Evolutionary conservation across 371 early-diverging fungal genomes (phyloP), one percentile per base, ranked within the genome.

Genomic region (Rozella allomycis): DNA sequence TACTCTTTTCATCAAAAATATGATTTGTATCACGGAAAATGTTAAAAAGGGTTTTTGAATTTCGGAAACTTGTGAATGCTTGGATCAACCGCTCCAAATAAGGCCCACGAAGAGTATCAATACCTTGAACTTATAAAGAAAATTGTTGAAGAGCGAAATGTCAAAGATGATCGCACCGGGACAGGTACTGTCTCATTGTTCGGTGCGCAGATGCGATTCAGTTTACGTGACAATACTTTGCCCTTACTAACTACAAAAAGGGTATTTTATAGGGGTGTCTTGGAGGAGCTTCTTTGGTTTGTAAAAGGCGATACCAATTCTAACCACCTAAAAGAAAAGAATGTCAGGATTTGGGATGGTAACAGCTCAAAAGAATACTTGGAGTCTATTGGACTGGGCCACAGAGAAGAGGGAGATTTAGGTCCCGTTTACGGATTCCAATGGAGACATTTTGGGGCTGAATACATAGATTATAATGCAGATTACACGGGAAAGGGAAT

Each of bases 371-470:
- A 93, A 17, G 86, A 76, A 46, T 87, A 67, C 39, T 58, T 98
- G 14, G 94, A 91, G 49, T 59, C 62, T 25, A 43, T 74, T 5
- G 96, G 96, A 0, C 55, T 96, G 16, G 23, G 47, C 1, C 53
- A 87, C 41, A 67, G 79, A 22, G 63, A 70, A 35, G 82, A 74
- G 35, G 93, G 94, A 13, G 98, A 97, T 42, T 54, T 98, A 16
- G 99, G 99, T 0, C 98, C 98, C 1, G 83, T 98, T 19, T 98
- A 98, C 44, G 99, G 99, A 5, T 98, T 88, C 52, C 99, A 98
- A 49, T 98, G 99, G 99, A 61, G 99, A 25, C 94, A 97, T 49
- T 98, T 94, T 65, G 98, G 98, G 0, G 98, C 99, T 0, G 53
- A 73, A 36, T 98, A 98, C 46, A 44, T 54, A 17, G 78, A 74